Conservation (phyloP, 148 eudicot genomes). For the Arctostaphylos glauca region DNA sequence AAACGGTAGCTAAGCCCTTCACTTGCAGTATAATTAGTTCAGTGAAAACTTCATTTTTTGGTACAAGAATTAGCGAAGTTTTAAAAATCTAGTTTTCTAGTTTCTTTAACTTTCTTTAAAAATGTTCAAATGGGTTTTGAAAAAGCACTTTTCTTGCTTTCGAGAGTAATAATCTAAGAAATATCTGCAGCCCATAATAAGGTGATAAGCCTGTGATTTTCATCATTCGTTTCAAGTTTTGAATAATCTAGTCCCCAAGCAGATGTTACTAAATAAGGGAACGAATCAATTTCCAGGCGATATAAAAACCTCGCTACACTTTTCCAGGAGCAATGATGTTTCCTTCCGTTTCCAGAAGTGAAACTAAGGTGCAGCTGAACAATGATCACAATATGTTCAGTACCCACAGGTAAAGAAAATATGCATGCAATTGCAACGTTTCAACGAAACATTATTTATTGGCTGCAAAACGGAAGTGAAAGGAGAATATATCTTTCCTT, state of each 20-base stretch:
- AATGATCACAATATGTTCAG: not conserved
- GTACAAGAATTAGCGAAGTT: not conserved
- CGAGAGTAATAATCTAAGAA: not conserved
- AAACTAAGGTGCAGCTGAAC: not conserved
- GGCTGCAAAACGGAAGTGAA: not conserved
- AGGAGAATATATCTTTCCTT: constrained; percentile 35
- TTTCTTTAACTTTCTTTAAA: not conserved
- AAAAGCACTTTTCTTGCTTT: not conserved
- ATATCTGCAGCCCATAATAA: no score
- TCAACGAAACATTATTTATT: not conserved
- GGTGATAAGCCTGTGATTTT: no score
- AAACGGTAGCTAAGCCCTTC: not conserved
- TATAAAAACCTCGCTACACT: not conserved
- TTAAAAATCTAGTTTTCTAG: not conserved
- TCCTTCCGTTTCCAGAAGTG: not conserved
- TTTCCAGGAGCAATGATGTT: not conserved
- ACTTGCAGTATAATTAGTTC: not conserved
- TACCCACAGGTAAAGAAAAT: not conserved
- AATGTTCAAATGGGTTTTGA: not conserved
- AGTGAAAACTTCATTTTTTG: not conserved
- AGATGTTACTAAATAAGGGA: not conserved
- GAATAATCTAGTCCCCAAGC: not conserved
- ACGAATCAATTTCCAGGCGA: not conserved
- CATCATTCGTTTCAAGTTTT: not conserved
- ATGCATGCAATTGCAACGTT: not conserved